These are phyloP conservation scores for Pisolithus tinctorius DNA, from an alignment of 768 basidiomycete genomes.

Conservation along the genomic window DNA sequence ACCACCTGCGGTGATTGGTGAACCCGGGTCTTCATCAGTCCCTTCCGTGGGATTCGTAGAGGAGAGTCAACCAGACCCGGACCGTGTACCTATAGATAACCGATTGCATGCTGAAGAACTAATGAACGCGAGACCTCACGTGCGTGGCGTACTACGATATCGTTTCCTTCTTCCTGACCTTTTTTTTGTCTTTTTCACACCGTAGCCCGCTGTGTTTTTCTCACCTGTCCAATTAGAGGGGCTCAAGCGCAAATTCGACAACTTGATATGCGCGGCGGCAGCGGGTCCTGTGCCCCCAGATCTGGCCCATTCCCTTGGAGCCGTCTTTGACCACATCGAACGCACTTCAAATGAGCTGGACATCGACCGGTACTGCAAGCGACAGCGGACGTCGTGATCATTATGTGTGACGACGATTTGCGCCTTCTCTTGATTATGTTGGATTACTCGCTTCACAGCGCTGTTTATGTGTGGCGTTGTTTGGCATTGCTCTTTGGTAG, in stretches of 20 bases:
- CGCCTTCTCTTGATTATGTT: not conserved
- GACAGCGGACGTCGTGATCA: conserved; percentile 17
- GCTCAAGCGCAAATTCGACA: conserved; percentile 25
- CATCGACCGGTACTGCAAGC: conserved; percentile 18
- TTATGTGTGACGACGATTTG: not conserved
- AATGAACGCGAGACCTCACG: conserved; percentile 11
- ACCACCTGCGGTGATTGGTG: not conserved
- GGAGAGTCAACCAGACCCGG: conserved; percentile 13
- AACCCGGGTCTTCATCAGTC: not conserved
- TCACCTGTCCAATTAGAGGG: conserved; percentile 25
- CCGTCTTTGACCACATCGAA: conserved; percentile 29
- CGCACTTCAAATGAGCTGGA: conserved; percentile 23
- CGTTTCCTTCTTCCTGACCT: not conserved
- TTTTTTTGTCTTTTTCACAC: too few species aligned
- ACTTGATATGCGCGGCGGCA: conserved; percentile 25
- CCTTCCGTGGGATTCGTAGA: not conserved
- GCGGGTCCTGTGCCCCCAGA: conserved; percentile 25
- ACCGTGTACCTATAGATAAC: conserved; percentile 8
- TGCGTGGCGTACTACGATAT: conserved; percentile 1
- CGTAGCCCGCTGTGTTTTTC: conserved; percentile 24
- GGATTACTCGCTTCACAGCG: not conserved
- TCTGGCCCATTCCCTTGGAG: conserved; percentile 25
- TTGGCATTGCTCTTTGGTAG: too few species aligned
- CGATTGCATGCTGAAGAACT: conserved; percentile 15
- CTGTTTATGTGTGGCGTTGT: not conserved